Evolutionary conservation across 1,139 yeast genomes (phyloP), one percentile per base, ranked within the genome.

Genomic region (Diutina mesorugosa): DNA sequence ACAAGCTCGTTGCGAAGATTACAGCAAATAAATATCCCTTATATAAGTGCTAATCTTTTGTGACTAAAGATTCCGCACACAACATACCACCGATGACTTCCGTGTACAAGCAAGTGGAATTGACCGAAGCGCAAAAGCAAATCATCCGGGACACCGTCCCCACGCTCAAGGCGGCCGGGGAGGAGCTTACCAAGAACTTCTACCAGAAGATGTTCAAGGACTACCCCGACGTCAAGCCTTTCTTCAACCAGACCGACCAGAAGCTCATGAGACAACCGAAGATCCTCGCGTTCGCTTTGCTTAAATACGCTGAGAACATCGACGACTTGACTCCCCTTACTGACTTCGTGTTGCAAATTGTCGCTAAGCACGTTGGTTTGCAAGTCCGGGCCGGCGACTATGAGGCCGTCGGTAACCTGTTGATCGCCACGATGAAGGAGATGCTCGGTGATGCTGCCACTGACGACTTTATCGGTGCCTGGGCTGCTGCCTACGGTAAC

Each of bases 401-500:
- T 62, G 81, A 84, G 18, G 74, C 82, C 60, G 90, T 85, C 47
- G 90, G 90, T 45, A 66, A 69, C 51, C 75, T 78, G 62, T 69
- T 85, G 45, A 66, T 85, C 53, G 72, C 70, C 35, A 81, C 89
- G 26, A 77, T 85, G 70, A 66, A 69, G 55, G 77, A 77, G 58
- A 75, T 82, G 54, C 70, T 85, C 51, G 90, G 90, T 10, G 72
- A 71, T 45, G 78, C 74, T 45, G 88, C 87, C 28, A 81, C 82
- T 28, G 74, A 73, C 1, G 82, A 75, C 48, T 80, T 85, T 59
- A 64, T 84, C 56, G 74, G 69, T 45, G 88, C 89, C n/a, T 85
- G 90, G 89, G 72, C 74, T 30, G 77, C 72, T 54, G 90, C 90
- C 2, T 85, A 85, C 66, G 79, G 78, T 48, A 82, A 79, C 60